A percentile compares a stretch with the other conserved stretches of the same genome.
Evolutionary conservation across 2,329 filamentous ascomycete genomes (phyloP).

Genomic region (Cordyceps pruinosa): DNA sequence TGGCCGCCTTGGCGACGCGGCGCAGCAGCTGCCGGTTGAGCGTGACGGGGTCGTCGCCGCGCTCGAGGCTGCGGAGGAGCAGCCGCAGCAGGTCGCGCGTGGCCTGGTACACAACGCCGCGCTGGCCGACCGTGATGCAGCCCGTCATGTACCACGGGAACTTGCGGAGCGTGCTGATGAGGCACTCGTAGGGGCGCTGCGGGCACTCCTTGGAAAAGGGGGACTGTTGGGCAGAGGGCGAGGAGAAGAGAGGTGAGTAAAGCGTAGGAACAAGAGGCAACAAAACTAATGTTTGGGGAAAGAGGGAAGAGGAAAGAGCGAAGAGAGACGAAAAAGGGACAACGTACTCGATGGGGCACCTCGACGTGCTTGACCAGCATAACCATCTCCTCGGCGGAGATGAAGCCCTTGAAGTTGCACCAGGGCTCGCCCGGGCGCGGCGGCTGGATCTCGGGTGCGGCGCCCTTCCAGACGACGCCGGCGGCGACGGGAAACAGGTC

Average conservation of each 20-base stretch:
- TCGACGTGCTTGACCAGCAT: conserved; percentile 60
- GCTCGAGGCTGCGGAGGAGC: conserved; percentile 36
- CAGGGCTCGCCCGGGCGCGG: conserved; percentile 34
- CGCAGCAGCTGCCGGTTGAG: conserved; percentile 47
- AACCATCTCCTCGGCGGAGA: conserved; percentile 55
- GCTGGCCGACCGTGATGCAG: conserved; percentile 51
- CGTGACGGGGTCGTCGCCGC: conserved; percentile 33
- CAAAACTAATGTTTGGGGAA: conserved; percentile 9
- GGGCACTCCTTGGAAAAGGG: conserved; percentile 54
- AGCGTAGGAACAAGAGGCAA: no score
- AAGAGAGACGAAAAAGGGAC: neutral
- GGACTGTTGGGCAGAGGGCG: conserved; percentile 35
- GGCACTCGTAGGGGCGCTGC: conserved; percentile 57
- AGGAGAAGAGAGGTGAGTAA: neutral
- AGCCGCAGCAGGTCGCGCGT: conserved; percentile 42
- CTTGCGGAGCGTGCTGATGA: conserved; percentile 57
- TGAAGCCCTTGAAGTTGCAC: conserved; percentile 52
- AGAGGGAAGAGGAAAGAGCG: neutral
- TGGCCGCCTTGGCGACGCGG: conserved; percentile 44
- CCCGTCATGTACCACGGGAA: conserved; percentile 55
- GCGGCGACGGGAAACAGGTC: conserved; percentile 54
- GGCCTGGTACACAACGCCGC: conserved; percentile 44
- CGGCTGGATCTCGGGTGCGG: conserved; percentile 33
- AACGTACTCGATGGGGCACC: conserved; percentile 52
- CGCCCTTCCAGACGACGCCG: conserved; percentile 49